Evolutionary conservation across 2,329 filamentous ascomycete genomes (phyloP), one percentile per base, ranked within the genome.

Genomic region (Ceratocystis eucalypticola): DNA sequence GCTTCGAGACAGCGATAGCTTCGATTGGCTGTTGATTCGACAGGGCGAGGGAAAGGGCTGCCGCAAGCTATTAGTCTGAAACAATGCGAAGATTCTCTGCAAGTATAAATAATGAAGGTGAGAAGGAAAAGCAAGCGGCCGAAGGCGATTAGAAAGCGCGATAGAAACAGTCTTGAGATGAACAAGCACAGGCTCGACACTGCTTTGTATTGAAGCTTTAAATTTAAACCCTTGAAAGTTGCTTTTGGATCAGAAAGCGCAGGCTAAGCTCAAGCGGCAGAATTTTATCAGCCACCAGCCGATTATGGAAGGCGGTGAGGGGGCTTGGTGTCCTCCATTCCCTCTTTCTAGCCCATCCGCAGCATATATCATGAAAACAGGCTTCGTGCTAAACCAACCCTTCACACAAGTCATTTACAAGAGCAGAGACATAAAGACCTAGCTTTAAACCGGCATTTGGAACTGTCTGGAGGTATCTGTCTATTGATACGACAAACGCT

Each of bases 271-370:
- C 25, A 17, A 10, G 44, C 28, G 61, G 61, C 61, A 63, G 44
- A 63, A 63, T 63, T 30, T 20, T 17, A 28, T 20, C 25, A 28
- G 44, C 44, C 61, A 63, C 28, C 33, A 12, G 37, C 61, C 25
- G 33, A 63, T 63, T 63, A 10, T 28, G 8, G 61, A 63, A 63
- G 41, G 61, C 61, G 61, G 61, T 63, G 61, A 50, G 44, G 8
- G n/a, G 25, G 15, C 53, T n/a, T 57, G 2, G 1, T 57, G 53
- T 12, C 6, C 30, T 33, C 30, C 6, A 6, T 33, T 33, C 30
- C 28, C 28, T 30, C 28, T 30, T 30, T 15, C 17, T 22, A 25
- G 25, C 22, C 20, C 50, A 17, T 15, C 2, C 5, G 10, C 20
- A 5, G 2, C 50, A 25, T 1, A 5, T 55, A 10, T 55, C 20